Evolutionary conservation across 176 grass and related monocot genomes (phyloP), one percentile per base, ranked within the genome.

Genomic region (Carex kokanica): DNA sequence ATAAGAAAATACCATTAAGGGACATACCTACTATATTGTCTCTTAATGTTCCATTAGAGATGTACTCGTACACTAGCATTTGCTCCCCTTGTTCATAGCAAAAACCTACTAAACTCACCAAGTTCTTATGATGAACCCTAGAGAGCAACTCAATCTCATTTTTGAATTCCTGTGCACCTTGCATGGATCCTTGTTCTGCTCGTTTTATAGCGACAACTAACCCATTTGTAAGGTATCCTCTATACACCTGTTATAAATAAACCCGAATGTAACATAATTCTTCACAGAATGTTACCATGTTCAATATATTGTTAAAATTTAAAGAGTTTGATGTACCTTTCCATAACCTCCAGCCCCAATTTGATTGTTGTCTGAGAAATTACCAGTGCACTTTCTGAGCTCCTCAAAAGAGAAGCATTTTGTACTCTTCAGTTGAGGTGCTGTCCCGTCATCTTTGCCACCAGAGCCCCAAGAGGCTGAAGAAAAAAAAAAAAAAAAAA

Each of bases 101-200:
- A 78, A 97, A 97, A 43, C 94, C 94, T 60, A 92, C 79, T 84
- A 97, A 86, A 61, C 81, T 83, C 81, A 97, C 91, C 10, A 97
- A 85, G 80, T 97, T 97, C 83, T 81, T 90, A 86, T 97, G 94
- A 86, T 97, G 94, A 79, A 97, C 94, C 79, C 94, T 94, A 27
- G 91, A 94, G 54, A 97, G 80, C 41, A 94, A 88, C 69, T 97
- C 94, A 31, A 97, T 97, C 88, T 97, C 94, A 84, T 86, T 97
- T 84, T 94, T 97, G 88, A 97, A 97, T 84, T 97, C 91, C 63
- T 85, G 53, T 36, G 84, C 90, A 59, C 94, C 94, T 90, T 97
- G 94, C 88, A 86, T 94, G 64, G 94, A 97, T 80, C 90, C 90
- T 69, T 88, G 78, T 78, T 97, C 64, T 29, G 91, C 91, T 66